Base-by-base conservation (phyloP, 1,284 basidiomycete genomes). In the Trichosporon sp. region DNA sequence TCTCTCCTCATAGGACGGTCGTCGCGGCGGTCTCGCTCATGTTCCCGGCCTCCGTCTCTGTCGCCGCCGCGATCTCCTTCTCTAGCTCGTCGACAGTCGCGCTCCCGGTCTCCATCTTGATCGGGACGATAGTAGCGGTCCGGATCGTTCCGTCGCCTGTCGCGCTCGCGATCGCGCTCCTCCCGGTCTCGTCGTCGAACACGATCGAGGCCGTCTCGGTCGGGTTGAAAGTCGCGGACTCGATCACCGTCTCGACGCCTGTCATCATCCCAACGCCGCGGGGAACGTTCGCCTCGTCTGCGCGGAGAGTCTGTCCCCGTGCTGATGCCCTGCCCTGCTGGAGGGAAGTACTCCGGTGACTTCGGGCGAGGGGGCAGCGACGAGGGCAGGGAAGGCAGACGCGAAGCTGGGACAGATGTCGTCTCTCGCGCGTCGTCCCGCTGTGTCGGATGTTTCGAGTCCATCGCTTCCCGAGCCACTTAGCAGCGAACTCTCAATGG, bases 311-410 rank as follows among this genome's bases (percentile, higher is more conserved):
- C 59, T 7, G 31, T 40, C 1, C 2, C 8, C 14, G 59, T n/a
- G 54, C 54, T 59, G 14, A 63, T 63, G 2, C 31, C 59, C 11
- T 11, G 59, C 16, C 31, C 19, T n/a, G 59, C 16, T 2, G 59
- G 31, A 14, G 59, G 59, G 31, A 6, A 63, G 31, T 35, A 35
- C 7, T 35, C 59, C 14, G 59, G 59, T 10, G 59, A 63, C 31
- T 35, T 63, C 3, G 64, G 64, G 7, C 64, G 64, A 2, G 64
- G 6, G 16, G 59, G 59, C 16, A 63, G 32, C 31, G 59, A 63
- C 59, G 59, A 32, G 1, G 59, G 59, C 2, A 32, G 59, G 4
- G 32, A n/a, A 2, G 59, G 59, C 3, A 63, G 59, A 14, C 59
- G 31, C 14, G 59, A 63, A 7, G 32, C 2, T 31, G 59, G 32